Conservation (phyloP, 805 yeast genomes). For the Candida krabiensis region DNA sequence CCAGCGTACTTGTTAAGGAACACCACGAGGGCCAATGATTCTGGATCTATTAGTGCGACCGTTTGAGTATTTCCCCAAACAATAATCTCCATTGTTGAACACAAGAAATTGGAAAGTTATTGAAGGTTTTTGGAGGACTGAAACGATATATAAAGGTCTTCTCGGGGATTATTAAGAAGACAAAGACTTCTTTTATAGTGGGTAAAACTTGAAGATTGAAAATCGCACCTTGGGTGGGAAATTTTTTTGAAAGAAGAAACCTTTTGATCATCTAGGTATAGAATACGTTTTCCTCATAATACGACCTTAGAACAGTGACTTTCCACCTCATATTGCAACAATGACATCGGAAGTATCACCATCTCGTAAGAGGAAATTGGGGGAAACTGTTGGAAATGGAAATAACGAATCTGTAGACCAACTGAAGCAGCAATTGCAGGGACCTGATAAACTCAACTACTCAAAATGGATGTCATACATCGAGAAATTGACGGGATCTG, state of each 20-base stretch:
- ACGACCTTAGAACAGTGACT: too few species aligned
- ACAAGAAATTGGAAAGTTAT: conserved; percentile 3
- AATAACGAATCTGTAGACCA: conserved; percentile 46
- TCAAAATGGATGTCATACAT: conserved; percentile 57
- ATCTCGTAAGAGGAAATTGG: conserved; percentile 12
- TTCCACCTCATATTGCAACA: too few species aligned
- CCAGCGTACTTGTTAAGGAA: conserved; percentile 31
- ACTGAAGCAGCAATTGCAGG: conserved; percentile 52
- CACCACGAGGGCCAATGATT: conserved; percentile 49
- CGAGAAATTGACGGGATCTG: conserved; percentile 47
- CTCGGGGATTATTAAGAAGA: too few species aligned
- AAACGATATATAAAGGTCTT: too few species aligned
- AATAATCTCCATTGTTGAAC: conserved; percentile 14
- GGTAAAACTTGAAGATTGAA: too few species aligned
- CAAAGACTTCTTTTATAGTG: too few species aligned
- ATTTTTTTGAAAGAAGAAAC: too few species aligned
- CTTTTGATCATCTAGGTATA: too few species aligned
- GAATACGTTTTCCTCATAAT: too few species aligned
- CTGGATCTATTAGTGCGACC: conserved; percentile 50
- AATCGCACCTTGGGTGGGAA: too few species aligned
- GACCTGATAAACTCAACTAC: conserved; percentile 51
- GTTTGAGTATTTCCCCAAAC: conserved; percentile 44
- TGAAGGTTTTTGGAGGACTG: too few species aligned
- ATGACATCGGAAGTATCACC: conserved; percentile 7
- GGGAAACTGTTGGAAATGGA: conserved; percentile 1